phyloP scores from a whole-genome alignment of 2,329 filamentous ascomycete genomes.

The Mycosphaerella sp. region DNA sequence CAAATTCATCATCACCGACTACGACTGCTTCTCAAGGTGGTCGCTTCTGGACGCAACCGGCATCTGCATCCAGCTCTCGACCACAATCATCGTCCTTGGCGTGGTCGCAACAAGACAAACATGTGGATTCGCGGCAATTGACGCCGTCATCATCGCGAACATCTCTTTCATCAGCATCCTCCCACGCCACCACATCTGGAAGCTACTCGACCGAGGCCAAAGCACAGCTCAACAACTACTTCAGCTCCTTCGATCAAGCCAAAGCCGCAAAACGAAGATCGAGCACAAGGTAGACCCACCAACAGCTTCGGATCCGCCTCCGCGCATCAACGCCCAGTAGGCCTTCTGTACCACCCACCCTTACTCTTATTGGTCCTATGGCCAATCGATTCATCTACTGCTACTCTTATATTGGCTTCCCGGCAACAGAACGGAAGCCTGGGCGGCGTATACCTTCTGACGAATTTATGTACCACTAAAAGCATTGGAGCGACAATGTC shows the following conservation, averaged over 20 bases:
- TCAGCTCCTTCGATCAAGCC: constrained; percentile 81
- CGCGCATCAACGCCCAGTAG: neutral
- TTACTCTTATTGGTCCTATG: neutral
- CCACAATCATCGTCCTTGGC: constrained; percentile 24
- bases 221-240: constrained; percentile 78
- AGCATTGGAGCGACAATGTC: constrained; percentile 20
- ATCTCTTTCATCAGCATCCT: constrained; percentile 62
- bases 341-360: constrained; percentile 4
- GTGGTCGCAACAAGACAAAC: constrained; percentile 10
- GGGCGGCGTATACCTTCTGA: constrained; percentile 4
- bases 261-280: constrained; percentile 51
- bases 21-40: constrained; percentile 21
- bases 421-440: constrained; percentile 14
- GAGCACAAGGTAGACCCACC: constrained; percentile 22
- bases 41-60: constrained; percentile 9
- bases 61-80: constrained; percentile 12
- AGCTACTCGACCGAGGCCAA: constrained; percentile 69
- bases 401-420: constrained; percentile 9
- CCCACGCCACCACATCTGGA: constrained; percentile 31
- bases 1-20: constrained; percentile 42
- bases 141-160: constrained; percentile 70
- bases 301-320: constrained; percentile 1
- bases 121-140: constrained; percentile 36
- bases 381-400: neutral
- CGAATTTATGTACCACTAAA: constrained; percentile 24